Evolutionary conservation across 1,284 basidiomycete species (phyloP).

Genomic region (Ceratobasidium sp.): DNA sequence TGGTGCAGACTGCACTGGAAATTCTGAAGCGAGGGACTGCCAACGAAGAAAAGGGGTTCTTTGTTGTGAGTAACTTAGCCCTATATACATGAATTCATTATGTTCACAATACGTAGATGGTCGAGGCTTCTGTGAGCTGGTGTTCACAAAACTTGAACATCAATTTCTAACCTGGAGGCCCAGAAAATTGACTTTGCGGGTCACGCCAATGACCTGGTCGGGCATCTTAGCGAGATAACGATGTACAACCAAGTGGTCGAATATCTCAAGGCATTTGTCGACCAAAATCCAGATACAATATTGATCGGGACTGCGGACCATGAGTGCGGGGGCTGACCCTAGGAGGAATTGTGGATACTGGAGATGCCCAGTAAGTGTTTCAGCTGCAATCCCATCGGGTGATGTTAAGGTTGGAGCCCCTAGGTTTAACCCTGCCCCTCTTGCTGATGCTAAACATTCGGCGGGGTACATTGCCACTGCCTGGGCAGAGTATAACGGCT

Average conservation of each 20-base stretch:
- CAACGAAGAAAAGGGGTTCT: slow-evolving; percentile 54
- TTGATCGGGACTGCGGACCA: slow-evolving; percentile 54
- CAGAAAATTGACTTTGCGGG: slow-evolving; percentile 53
- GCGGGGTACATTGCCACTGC: slow-evolving; percentile 53
- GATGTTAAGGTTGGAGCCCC: not conserved
- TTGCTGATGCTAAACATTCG: slow-evolving; percentile 53
- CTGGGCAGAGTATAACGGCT: slow-evolving; percentile 50
- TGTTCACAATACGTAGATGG: slow-evolving; percentile 20
- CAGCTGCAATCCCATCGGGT: not conserved
- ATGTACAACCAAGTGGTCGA: slow-evolving; percentile 54
- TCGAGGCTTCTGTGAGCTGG: slow-evolving; percentile 43
- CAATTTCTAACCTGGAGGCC: slow-evolving; percentile 16
- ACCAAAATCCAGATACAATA: slow-evolving; percentile 52
- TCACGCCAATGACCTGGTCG: slow-evolving; percentile 56
- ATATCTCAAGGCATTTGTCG: slow-evolving; percentile 53
- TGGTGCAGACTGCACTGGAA: slow-evolving; percentile 55
- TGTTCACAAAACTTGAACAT: not conserved
- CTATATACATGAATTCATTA: not conserved
- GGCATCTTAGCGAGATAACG: slow-evolving; percentile 53
- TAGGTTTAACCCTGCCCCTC: slow-evolving; percentile 52
- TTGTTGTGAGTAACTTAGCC: slow-evolving; percentile 53
- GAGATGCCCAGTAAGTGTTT: slow-evolving; percentile 40
- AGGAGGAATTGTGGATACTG: slow-evolving; percentile 47
- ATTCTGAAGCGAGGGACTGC: slow-evolving; percentile 51
- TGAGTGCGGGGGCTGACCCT: slow-evolving; percentile 56